Conservation (phyloP, 805 yeast species). For the Wickerhamiella sergipiensis region DNA sequence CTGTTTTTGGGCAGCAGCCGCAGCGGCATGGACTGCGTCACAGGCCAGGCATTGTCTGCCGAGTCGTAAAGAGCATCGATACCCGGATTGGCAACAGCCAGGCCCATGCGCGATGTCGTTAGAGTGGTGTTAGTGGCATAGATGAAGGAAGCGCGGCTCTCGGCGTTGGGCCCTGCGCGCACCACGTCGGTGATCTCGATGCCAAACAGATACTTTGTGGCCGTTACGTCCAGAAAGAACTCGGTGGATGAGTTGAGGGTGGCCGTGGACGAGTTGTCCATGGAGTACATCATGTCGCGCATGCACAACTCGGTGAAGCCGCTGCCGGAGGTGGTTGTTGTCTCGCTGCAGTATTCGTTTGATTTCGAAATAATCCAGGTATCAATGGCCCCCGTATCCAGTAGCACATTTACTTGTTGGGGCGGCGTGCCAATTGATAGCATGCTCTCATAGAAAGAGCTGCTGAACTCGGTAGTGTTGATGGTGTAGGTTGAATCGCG, state of each 20-base stretch:
- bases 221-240: conserved; percentile 28
- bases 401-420: conserved; percentile 37
- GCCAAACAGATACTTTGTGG: conserved; percentile 33
- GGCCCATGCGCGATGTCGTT: conserved; percentile 36
- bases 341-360: conserved; percentile 10
- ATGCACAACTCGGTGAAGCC: background rate
- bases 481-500: background rate
- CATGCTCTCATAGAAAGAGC: background rate
- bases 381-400: conserved; percentile 67
- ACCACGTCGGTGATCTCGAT: conserved; percentile 34
- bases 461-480: background rate
- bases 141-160: conserved; percentile 50
- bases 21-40: conserved; percentile 51
- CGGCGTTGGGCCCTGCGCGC: conserved; percentile 28
- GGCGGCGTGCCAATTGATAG: conserved; percentile 37
- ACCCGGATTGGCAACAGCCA: conserved; percentile 17
- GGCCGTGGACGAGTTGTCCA: conserved; percentile 21
- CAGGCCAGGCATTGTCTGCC: conserved; percentile 19
- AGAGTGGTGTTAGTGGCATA: conserved; percentile 56
- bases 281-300: conserved; percentile 17
- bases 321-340: conserved; percentile 11
- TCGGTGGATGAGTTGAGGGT: conserved; percentile 9
- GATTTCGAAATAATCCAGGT: conserved; percentile 36
- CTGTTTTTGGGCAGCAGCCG: conserved; percentile 36
- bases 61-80: conserved; percentile 21